A percentile compares a stretch with the other conserved stretches of the same genome.
These are phyloP conservation scores for Kodamaea kaohsiungensis DNA, from an alignment of 805 yeast species.

Conservation along the genomic window DNA sequence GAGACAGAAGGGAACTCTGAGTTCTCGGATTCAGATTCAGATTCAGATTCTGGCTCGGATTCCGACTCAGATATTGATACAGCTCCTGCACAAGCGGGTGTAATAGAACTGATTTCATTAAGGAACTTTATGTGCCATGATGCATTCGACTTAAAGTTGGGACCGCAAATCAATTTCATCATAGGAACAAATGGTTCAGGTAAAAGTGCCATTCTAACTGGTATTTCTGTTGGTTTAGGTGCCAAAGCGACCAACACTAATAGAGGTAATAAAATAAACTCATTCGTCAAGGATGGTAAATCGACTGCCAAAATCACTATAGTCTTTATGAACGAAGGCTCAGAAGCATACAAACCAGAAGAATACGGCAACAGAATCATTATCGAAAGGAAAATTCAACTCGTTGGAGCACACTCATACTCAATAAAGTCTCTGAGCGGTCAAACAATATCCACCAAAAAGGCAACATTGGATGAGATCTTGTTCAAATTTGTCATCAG, in stretches of 20 bases:
- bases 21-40: conserved; percentile 9
- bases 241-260: conserved; percentile 86
- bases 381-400: conserved; percentile 64
- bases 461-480: conserved; percentile 65
- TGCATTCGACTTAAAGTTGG: conserved; percentile 70
- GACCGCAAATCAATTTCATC: conserved; percentile 81
- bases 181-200: conserved; percentile 93
- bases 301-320: conserved; percentile 67
- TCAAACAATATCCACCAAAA: conserved; percentile 57
- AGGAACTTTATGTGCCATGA: conserved; percentile 90
- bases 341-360: conserved; percentile 63
- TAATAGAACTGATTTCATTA: conserved; percentile 60
- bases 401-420: conserved; percentile 55
- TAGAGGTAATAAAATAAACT: conserved; percentile 72
- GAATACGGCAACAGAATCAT: conserved; percentile 68
- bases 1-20: background rate
- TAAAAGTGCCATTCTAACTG: conserved; percentile 84
- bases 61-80: conserved; percentile 17
- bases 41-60: conserved; percentile 12
- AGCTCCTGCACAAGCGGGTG: conserved; percentile 56
- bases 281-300: conserved; percentile 76
- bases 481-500: conserved; percentile 72
- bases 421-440: conserved; percentile 54
- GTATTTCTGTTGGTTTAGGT: conserved; percentile 83
- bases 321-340: conserved; percentile 62